Percentiles rank a stretch among this genome's conserved stretches.
phyloP scores from a whole-genome alignment of 306 rosid genomes.

The Ziziphus jujuba region DNA sequence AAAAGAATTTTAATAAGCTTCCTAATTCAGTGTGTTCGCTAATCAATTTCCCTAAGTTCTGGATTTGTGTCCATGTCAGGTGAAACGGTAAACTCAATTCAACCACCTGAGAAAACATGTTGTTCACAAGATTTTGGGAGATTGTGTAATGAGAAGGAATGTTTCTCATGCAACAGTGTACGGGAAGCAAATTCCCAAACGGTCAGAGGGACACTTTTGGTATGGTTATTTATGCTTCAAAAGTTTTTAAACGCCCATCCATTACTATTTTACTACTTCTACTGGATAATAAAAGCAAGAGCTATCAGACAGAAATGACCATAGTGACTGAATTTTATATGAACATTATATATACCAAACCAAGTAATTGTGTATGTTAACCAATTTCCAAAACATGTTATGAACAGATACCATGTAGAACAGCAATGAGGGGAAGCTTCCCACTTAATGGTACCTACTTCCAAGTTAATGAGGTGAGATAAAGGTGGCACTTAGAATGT shows the following conservation, averaged over 20 bases:
- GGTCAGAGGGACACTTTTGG: constrained; percentile 90
- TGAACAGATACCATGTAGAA: constrained; percentile 88
- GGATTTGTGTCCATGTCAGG: constrained; percentile 52
- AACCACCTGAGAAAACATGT: constrained; percentile 79
- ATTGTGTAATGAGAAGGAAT: constrained; percentile 73
- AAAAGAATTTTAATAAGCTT: constrained; percentile 4
- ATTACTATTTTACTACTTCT: too few relatives aligned
- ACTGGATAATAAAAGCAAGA: too few relatives aligned
- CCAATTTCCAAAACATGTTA: constrained; percentile 29
- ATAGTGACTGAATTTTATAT: too few relatives aligned
- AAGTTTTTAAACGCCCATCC: too few relatives aligned
- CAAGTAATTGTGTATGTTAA: constrained; percentile 14
- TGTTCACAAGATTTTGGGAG: constrained; percentile 51
- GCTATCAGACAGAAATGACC: too few relatives aligned
- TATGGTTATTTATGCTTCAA: constrained; percentile 10
- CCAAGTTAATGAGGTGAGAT: constrained; percentile 90
- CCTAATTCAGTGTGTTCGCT: constrained; percentile 22
- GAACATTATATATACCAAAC: constrained; percentile 3
- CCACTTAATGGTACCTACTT: constrained; percentile 96
- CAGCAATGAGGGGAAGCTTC: constrained; percentile 94
- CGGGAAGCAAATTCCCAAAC: constrained; percentile 76
- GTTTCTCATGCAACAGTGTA: constrained; percentile 80
- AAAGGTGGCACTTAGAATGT: too few relatives aligned
- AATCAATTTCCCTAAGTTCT: constrained; percentile 27
- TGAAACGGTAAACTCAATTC: constrained; percentile 84